A percentile compares a stretch with the other conserved stretches of the same genome.
These are phyloP conservation scores for Bimuria novae-zelandiae DNA, from an alignment of 2,329 filamentous ascomycete genomes.

Conservation along the genomic window DNA sequence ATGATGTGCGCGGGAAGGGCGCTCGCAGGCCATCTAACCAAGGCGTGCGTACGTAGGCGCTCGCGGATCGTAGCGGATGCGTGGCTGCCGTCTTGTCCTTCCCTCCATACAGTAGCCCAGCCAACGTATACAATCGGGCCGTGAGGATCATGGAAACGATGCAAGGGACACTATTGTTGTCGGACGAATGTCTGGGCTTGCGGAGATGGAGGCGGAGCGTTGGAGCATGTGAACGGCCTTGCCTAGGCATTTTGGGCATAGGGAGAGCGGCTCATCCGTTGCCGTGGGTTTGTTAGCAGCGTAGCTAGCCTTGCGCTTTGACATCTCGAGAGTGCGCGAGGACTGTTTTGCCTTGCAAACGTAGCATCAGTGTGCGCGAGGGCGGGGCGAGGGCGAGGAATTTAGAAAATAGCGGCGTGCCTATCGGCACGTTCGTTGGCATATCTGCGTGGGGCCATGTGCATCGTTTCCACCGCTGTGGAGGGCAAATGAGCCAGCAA, in stretches of 20 bases:
- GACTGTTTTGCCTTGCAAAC: neutral
- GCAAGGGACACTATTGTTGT: no score
- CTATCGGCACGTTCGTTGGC: neutral
- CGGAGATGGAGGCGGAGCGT: neutral
- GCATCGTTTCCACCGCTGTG: neutral
- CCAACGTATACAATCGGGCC: no score
- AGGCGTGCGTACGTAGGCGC: neutral
- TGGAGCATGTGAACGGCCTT: neutral
- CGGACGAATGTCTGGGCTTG: no score
- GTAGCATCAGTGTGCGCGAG: neutral
- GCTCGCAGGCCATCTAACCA: neutral
- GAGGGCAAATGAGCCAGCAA: neutral
- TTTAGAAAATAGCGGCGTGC: neutral
- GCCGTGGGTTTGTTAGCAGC: neutral
- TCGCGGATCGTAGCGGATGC: neutral
- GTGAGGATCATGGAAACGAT: neutral
- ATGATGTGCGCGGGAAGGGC: conserved; percentile 3
- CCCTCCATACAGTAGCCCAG: no score
- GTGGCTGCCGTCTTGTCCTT: no score
- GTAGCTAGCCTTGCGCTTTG: conserved; percentile 3
- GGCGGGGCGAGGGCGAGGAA: neutral
- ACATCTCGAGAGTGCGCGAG: neutral
- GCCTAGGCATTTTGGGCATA: neutral
- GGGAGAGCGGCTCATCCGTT: conserved; percentile 1
- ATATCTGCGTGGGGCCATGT: neutral